These are phyloP conservation scores for Sherardia arvensis DNA, from an alignment of 257 asterid species.

Conservation along the genomic window DNA sequence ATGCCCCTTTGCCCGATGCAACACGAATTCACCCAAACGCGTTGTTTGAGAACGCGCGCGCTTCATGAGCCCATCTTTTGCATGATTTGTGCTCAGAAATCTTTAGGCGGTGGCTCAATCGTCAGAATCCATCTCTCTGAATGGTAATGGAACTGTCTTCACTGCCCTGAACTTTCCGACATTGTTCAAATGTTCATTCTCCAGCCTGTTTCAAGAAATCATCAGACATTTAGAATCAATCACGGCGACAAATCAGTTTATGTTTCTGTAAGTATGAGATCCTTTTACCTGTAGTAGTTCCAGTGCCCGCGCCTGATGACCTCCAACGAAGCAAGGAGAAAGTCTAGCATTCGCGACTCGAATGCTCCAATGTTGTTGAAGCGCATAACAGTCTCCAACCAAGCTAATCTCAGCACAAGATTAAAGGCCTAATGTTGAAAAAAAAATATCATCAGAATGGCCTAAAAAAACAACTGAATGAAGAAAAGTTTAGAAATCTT, in stretches of 20 bases:
- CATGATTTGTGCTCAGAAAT: constrained; percentile 7
- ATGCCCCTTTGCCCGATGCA: neutral
- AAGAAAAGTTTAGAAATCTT: constrained; percentile 22
- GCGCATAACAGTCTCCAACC: constrained; percentile 74
- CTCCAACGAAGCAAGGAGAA: constrained; percentile 74
- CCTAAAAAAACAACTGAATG: neutral
- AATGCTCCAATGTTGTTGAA: constrained; percentile 47
- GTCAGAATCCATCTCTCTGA: constrained; percentile 65
- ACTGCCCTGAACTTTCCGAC: constrained; percentile 89
- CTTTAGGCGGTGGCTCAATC: constrained; percentile 19
- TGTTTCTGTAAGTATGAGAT: too few relatives aligned
- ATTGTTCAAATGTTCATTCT: constrained; percentile 88
- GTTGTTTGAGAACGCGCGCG: constrained; percentile 6
- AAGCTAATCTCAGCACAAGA: constrained; percentile 67
- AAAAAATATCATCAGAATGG: neutral
- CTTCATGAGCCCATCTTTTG: constrained; percentile 6
- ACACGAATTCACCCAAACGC: neutral
- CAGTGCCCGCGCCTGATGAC: constrained; percentile 96
- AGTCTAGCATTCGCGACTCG: constrained; percentile 63
- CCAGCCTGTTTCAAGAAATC: constrained; percentile 44
- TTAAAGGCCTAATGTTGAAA: constrained; percentile 49
- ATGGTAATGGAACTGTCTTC: constrained; percentile 84
- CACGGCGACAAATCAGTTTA: neutral
- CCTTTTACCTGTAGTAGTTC: constrained; percentile 77
- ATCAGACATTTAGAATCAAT: neutral